Conservation (phyloP, 768 basidiomycete species). For the Strobilomyces echinocephalus region DNA sequence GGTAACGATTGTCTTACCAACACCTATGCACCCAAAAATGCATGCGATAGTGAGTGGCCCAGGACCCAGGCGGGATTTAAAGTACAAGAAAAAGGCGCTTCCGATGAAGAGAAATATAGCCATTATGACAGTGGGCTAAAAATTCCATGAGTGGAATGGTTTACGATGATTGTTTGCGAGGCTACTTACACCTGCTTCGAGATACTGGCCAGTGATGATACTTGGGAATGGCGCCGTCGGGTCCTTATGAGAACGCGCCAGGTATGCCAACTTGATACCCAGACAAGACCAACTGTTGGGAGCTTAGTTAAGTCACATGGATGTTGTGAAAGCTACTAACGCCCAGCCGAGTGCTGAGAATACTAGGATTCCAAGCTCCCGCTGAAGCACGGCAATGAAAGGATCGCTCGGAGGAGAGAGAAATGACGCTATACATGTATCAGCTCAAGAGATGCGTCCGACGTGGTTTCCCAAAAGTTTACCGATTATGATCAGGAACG, state of each 20-base stretch:
- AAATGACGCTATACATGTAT: slow-evolving; percentile 44
- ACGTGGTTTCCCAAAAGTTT: not conserved
- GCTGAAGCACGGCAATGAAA: slow-evolving; percentile 63
- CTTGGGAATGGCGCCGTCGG: slow-evolving; percentile 34
- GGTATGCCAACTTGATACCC: slow-evolving; percentile 56
- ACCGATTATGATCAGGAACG: slow-evolving; percentile 64
- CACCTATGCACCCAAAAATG: slow-evolving; percentile 55
- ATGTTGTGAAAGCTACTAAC: slow-evolving; percentile 35
- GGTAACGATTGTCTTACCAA: slow-evolving; percentile 39
- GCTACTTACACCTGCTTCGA: slow-evolving; percentile 44
- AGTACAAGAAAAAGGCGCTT: slow-evolving; percentile 49
- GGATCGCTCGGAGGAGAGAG: slow-evolving; percentile 66
- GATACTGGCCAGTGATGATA: slow-evolving; percentile 48
- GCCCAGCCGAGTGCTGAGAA: slow-evolving; percentile 54
- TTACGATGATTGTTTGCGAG: not conserved
- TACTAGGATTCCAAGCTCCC: slow-evolving; percentile 51
- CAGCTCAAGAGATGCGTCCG: not conserved
- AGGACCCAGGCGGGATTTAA: slow-evolving; percentile 57
- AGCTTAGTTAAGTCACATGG: not conserved
- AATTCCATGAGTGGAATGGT: not conserved
- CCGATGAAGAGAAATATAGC: slow-evolving; percentile 63
- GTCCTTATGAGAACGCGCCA: slow-evolving; percentile 45
- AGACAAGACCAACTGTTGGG: slow-evolving; percentile 57
- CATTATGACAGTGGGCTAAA: slow-evolving; percentile 53
- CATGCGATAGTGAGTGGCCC: slow-evolving; percentile 57